Conservation (phyloP, 1,139 yeast genomes). For the Nakaseomyces glabratus region DNA sequence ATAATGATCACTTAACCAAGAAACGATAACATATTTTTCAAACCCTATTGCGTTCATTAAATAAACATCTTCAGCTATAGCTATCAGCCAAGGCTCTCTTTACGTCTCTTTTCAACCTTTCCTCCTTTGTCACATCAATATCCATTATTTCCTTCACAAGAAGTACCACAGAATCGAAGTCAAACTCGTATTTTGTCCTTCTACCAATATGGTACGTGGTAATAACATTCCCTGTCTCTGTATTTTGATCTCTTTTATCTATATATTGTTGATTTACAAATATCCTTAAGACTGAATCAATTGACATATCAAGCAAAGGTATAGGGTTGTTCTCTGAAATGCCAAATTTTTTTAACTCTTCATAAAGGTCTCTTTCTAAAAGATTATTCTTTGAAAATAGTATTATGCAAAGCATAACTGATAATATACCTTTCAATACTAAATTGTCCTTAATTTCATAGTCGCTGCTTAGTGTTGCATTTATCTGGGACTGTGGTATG, state of each 20-base stretch:
- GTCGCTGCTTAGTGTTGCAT: constrained; percentile 1
- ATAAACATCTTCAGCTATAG: constrained; percentile 1
- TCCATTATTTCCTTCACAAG: constrained; percentile 21
- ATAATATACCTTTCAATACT: constrained; percentile 21
- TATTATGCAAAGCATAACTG: constrained; percentile 18
- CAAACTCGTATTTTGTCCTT: constrained; percentile 25
- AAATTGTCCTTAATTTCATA: constrained; percentile 8
- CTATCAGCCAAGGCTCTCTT: constrained; percentile 14
- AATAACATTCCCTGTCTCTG: constrained; percentile 20
- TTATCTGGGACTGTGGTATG: constrained; percentile 14
- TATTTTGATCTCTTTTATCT: constrained; percentile 16
- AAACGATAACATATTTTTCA: no score
- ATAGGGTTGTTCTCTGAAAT: constrained; percentile 25
- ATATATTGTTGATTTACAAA: constrained; percentile 23
- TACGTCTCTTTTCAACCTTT: constrained; percentile 1
- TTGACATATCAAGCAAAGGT: constrained; percentile 19
- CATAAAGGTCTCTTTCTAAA: constrained; percentile 21
- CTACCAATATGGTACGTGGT: constrained; percentile 24
- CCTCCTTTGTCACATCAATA: constrained; percentile 14
- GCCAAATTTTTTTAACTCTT: constrained; percentile 21
- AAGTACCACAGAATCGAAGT: constrained; percentile 16
- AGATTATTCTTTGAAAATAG: constrained; percentile 26
- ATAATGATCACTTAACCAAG: no score
- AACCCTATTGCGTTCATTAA: no score
- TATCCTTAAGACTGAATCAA: constrained; percentile 20